Percentiles rank a stretch among this genome's conserved stretches.
Conservation (phyloP, 2,329 filamentous ascomycete species). For the Aspergillus hortae region DNA sequence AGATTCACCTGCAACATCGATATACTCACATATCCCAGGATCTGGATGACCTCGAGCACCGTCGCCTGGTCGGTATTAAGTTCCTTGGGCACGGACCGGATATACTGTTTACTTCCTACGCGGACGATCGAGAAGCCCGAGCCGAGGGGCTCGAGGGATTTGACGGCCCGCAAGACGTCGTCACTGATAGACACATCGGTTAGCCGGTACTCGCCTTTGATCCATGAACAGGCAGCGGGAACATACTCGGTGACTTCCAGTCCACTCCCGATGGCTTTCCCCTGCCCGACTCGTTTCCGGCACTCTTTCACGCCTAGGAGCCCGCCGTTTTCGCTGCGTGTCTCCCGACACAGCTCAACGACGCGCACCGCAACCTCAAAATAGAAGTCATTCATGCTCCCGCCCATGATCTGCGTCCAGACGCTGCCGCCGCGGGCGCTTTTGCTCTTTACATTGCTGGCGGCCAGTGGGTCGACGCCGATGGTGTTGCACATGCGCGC, state of each 20-base stretch:
- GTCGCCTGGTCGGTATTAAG: conserved; percentile 91
- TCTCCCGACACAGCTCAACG: conserved; percentile 86
- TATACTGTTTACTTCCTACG: conserved; percentile 81
- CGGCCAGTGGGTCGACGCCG: conserved; percentile 90
- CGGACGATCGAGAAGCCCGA: conserved; percentile 81
- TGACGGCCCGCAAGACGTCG: conserved; percentile 85
- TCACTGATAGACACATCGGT: conserved; percentile 52
- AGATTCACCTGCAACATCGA: conserved; percentile 86
- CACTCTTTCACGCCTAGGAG: conserved; percentile 82
- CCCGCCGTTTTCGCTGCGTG: conserved; percentile 85
- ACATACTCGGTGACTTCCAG: conserved; percentile 73
- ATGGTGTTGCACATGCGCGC: conserved; percentile 98
- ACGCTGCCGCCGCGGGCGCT: conserved; percentile 61
- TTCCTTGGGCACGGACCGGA: conserved; percentile 90
- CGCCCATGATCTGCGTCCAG: conserved; percentile 89
- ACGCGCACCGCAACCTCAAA: conserved; percentile 95
- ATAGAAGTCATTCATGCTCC: conserved; percentile 96
- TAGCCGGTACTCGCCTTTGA: background rate
- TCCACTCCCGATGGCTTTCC: conserved; percentile 69
- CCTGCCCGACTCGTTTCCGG: conserved; percentile 68
- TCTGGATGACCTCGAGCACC: conserved; percentile 84
- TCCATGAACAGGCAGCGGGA: no score
- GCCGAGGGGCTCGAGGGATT: conserved; percentile 79
- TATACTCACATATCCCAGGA: conserved; percentile 84
- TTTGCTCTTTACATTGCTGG: conserved; percentile 52